phyloP scores from a whole-genome alignment of 257 asterid genomes.

The Jacaranda copaia region DNA sequence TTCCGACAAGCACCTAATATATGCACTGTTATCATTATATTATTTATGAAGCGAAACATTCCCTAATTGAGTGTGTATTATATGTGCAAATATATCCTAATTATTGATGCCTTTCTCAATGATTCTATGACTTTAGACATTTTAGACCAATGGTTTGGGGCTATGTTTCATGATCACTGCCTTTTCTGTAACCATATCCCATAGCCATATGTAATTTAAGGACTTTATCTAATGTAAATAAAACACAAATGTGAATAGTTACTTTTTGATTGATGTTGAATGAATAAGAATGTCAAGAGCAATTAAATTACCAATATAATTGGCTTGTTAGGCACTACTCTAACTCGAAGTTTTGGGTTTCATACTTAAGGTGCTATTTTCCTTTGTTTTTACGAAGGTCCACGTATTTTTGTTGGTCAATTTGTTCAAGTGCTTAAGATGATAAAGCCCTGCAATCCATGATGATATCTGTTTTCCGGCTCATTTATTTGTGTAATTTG shows the following conservation, averaged over 20 bases:
- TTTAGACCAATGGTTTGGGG: background rate
- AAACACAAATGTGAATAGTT: background rate
- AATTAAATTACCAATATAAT: background rate
- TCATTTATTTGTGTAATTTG: background rate
- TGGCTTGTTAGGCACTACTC: background rate
- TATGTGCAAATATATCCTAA: background rate
- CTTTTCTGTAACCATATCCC: background rate
- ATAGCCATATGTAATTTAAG: background rate
- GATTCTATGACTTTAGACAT: background rate
- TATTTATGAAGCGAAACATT: background rate
- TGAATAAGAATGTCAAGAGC: background rate
- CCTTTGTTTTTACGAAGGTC: slow-evolving; percentile 10
- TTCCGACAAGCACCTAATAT: background rate
- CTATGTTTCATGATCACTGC: background rate
- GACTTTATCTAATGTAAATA: background rate
- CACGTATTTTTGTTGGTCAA: slow-evolving; percentile 23
- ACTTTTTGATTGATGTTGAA: background rate
- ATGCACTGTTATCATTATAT: background rate
- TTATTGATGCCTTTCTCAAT: background rate
- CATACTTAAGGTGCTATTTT: slow-evolving; percentile 7
- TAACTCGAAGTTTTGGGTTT: background rate
- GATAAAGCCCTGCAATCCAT: background rate
- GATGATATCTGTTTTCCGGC: background rate
- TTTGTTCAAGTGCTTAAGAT: slow-evolving; percentile 17
- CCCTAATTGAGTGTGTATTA: background rate